A percentile compares a stretch with the other conserved stretches of the same genome.
Evolutionary conservation across 2,329 filamentous ascomycete species (phyloP).

Genomic region (Chrysosporium queenslandicum): DNA sequence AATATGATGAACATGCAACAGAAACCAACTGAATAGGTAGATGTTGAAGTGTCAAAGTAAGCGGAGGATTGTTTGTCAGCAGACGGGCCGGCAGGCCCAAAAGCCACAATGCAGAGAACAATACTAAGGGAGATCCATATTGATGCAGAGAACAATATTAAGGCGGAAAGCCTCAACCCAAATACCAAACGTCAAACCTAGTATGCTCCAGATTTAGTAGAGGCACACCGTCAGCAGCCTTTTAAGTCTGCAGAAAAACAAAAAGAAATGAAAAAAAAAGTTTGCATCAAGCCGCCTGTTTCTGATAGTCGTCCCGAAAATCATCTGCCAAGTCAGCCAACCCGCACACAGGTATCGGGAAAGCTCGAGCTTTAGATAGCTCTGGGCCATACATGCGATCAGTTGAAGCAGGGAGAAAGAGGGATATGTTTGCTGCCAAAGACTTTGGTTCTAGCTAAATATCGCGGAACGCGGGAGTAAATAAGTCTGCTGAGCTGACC

Average conservation of each 20-base stretch:
- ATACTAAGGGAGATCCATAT: slow-evolving; percentile 13
- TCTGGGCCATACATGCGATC: not conserved
- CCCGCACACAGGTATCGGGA: no score
- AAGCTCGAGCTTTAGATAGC: not conserved
- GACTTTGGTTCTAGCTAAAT: not conserved
- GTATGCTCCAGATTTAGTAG: not conserved
- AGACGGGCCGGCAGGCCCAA: not conserved
- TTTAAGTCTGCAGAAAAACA: no score
- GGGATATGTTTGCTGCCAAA: not conserved
- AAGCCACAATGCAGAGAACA: slow-evolving; percentile 15
- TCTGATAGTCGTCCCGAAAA: no score
- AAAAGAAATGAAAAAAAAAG: no score
- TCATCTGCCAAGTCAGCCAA: no score
- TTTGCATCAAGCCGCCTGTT: no score
- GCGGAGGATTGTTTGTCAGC: slow-evolving; percentile 6
- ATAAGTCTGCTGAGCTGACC: not conserved
- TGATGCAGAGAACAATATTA: slow-evolving; percentile 14
- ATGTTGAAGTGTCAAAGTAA: not conserved
- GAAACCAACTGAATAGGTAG: not conserved
- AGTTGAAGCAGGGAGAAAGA: not conserved
- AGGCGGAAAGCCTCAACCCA: slow-evolving; percentile 8
- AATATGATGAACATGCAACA: not conserved
- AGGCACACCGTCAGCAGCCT: no score
- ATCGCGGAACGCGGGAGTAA: not conserved
- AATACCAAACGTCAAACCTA: not conserved